These are phyloP conservation scores for Mycena epipterygia DNA, from an alignment of 768 basidiomycete genomes.

Conservation along the genomic window DNA sequence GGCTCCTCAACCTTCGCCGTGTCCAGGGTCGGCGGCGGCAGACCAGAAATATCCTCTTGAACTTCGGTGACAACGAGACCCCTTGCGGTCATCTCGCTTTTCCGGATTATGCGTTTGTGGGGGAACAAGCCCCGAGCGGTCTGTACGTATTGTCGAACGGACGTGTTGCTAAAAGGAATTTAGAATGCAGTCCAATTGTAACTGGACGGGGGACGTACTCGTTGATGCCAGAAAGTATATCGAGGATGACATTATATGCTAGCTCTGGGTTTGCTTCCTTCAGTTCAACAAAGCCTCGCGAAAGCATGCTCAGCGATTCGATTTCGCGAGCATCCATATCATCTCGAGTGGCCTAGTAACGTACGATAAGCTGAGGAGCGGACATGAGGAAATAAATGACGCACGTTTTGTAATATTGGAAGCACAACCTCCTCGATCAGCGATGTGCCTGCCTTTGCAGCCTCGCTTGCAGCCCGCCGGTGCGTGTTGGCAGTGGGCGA, in stretches of 20 bases:
- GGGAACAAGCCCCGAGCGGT: conserved; percentile 86
- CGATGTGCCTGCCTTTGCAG: conserved; percentile 71
- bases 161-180: conserved; percentile 68
- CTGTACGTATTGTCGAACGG: conserved; percentile 87
- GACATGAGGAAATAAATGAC: conserved; percentile 39
- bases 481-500: conserved; percentile 65
- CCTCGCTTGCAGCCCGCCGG: conserved; percentile 67
- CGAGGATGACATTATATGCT: conserved; percentile 89
- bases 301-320: conserved; percentile 90
- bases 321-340: conserved; percentile 92
- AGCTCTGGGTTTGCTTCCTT: conserved; percentile 86
- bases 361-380: conserved; percentile 9
- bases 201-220: conserved; percentile 69
- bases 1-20: conserved; percentile 56
- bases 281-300: conserved; percentile 90
- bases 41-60: conserved; percentile 75
- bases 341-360: conserved; percentile 73
- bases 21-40: conserved; percentile 56
- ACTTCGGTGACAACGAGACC: conserved; percentile 89
- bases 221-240: conserved; percentile 91
- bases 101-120: conserved; percentile 81
- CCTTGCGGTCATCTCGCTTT: conserved; percentile 87
- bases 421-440: conserved; percentile 90
- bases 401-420: conserved; percentile 82
- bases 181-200: conserved; percentile 17